Evolutionary conservation across 768 basidiomycete genomes (phyloP).

Genomic region (Lyophyllum decastes): DNA sequence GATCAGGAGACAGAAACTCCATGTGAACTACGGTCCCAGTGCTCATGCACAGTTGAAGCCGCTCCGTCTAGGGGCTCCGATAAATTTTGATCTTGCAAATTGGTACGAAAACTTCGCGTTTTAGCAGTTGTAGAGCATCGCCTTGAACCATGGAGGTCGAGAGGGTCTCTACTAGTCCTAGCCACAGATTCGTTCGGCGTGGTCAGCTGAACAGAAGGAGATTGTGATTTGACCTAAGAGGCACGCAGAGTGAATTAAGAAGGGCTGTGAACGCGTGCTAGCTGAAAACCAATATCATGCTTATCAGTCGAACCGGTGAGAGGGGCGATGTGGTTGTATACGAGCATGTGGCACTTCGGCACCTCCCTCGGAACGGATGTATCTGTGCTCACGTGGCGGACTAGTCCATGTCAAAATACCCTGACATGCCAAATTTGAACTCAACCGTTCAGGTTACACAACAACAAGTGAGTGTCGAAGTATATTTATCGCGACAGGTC

Average conservation of each 20-base stretch:
- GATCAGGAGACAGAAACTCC: conserved; percentile 12
- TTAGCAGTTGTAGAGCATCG: not conserved
- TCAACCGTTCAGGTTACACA: not conserved
- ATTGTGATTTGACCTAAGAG: not conserved
- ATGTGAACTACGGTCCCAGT: conserved; percentile 12
- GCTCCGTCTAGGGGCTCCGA: not conserved
- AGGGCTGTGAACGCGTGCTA: conserved; percentile 7
- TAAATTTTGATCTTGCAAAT: not conserved
- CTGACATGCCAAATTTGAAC: not conserved
- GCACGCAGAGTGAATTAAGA: not conserved
- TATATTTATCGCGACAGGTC: not conserved
- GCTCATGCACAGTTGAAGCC: not conserved
- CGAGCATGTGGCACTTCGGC: conserved; percentile 8
- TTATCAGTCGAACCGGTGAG: conserved; percentile 6
- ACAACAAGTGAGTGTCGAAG: not conserved
- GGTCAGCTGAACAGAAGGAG: conserved; percentile 1
- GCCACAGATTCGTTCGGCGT: not conserved
- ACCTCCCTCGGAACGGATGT: not conserved
- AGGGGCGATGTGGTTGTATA: conserved; percentile 1
- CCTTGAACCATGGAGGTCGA: not conserved
- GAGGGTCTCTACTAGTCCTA: not conserved
- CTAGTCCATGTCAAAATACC: not conserved
- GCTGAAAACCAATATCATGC: conserved; percentile 5
- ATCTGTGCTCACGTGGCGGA: not conserved
- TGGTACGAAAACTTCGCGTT: not conserved